Conservation (phyloP, 2,329 filamentous ascomycete species). For the Microascus cirrosus region DNA sequence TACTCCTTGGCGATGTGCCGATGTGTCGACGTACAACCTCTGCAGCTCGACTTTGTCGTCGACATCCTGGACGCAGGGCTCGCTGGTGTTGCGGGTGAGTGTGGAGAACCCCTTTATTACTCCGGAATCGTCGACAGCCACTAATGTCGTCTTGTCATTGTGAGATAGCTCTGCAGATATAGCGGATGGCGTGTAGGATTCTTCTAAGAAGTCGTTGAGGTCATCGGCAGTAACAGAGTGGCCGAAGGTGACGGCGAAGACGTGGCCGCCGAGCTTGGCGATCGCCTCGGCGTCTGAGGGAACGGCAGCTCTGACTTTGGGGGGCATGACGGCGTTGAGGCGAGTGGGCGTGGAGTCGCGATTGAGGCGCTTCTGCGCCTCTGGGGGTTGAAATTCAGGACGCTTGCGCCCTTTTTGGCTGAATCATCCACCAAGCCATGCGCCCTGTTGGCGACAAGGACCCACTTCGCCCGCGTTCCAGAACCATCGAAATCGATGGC, state of each 20-base stretch:
- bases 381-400: no score
- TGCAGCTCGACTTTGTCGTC: constrained; percentile 26
- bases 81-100: constrained; percentile 21
- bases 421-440: no score
- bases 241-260: constrained; percentile 28
- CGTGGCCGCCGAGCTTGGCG: constrained; percentile 18
- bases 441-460: no score
- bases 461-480: no score
- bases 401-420: no score
- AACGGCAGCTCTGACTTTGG: constrained; percentile 13
- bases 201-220: constrained; percentile 15
- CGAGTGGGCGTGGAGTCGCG: no score
- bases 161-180: constrained; percentile 13
- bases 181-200: constrained; percentile 21
- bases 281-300: constrained; percentile 17
- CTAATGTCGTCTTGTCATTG: constrained; percentile 13
- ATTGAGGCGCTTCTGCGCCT: no score
- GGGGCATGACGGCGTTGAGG: neutral
- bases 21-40: constrained; percentile 10
- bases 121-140: constrained; percentile 10
- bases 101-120: constrained; percentile 27
- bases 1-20: constrained; percentile 24
- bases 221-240: constrained; percentile 25
- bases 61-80: constrained; percentile 22
- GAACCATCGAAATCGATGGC: no score